These are phyloP conservation scores for Ormosia emarginata DNA, from an alignment of 306 rosid species.

Conservation along the genomic window DNA sequence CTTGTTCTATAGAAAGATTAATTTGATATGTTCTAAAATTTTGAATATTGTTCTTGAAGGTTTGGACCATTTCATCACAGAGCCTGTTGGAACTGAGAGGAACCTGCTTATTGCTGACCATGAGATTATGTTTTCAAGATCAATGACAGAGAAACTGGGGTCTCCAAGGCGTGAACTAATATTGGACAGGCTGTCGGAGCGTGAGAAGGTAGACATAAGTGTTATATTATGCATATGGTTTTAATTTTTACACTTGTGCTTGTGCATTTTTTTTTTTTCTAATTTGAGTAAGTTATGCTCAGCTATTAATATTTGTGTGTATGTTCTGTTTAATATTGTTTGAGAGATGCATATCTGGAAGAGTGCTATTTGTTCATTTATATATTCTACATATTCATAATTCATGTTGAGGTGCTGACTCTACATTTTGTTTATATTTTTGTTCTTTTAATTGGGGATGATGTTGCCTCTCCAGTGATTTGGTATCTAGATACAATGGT, in stretches of 20 bases:
- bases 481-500: background rate
- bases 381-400: background rate
- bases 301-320: background rate
- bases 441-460: background rate
- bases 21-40: slow-evolving; percentile 19
- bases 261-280: background rate
- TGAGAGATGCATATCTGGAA: background rate
- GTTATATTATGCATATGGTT: slow-evolving; percentile 2
- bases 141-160: slow-evolving; percentile 58
- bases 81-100: slow-evolving; percentile 35
- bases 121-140: slow-evolving; percentile 39
- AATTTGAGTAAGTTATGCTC: background rate
- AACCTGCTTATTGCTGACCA: slow-evolving; percentile 35
- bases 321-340: background rate
- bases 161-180: slow-evolving; percentile 40
- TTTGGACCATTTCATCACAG: slow-evolving; percentile 45
- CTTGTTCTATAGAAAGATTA: slow-evolving; percentile 7
- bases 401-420: background rate
- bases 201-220: slow-evolving; percentile 55
- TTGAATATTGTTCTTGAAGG: slow-evolving; percentile 37
- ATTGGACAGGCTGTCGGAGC: slow-evolving; percentile 66
- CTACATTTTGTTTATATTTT: background rate
- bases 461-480: background rate
- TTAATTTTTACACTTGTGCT: background rate
- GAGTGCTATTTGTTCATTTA: background rate